Base-by-base conservation (phyloP, 768 basidiomycete species). In the Gautieria morchelliformis region DNA sequence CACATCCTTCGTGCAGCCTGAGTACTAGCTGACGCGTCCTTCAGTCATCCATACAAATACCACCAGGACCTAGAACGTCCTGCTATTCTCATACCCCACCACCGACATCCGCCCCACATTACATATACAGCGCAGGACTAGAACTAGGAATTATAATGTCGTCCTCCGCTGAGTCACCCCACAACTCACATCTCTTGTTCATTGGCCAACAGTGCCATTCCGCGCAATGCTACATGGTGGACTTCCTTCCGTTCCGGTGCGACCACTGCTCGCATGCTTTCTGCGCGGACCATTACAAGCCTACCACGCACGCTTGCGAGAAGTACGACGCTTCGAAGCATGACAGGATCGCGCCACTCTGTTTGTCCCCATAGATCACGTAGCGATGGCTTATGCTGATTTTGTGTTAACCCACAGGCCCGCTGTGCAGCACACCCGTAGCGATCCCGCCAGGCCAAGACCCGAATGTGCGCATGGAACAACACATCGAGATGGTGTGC, bases 171-270 rank as follows among this genome's bases (percentile, higher is more conserved):
- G 46, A 57, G 12, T 57, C 56, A 19, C 35, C 56, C 15, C 19
- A 58, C 55, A 57, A 52, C 27, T 41, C 56, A 19, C 76, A 83
- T 19, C 72, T 92, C 10, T 78, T 92, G 58, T 69, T 73, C 41
- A 68, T 92, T 61, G 87, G 88, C 7, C 77, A 80, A 58, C 84
- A 88, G 63, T 93, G 90, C 70, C 81, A 84, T 14, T 75, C 80
- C 52, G 66, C 78, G 0, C 70, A 79, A 1, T 93, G 90, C 70
- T 69, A 75, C 30, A 77, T 87, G 60, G 78, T 91, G 65, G 90
- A 93, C 73, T 92, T 91, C 62, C 74, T 93, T 11, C 89, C 90
- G 0, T 87, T 92, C 76, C 87, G 85, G 70, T 93, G 90, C 68
- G 84, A 87, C 51, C 87, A 90, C 64, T 93, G 90, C 68, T 65